Percentiles rank a stretch among this genome's conserved stretches.
Evolutionary conservation across 164 flowering plant species (phyloP).

Genomic region (Vitis rupestris): DNA sequence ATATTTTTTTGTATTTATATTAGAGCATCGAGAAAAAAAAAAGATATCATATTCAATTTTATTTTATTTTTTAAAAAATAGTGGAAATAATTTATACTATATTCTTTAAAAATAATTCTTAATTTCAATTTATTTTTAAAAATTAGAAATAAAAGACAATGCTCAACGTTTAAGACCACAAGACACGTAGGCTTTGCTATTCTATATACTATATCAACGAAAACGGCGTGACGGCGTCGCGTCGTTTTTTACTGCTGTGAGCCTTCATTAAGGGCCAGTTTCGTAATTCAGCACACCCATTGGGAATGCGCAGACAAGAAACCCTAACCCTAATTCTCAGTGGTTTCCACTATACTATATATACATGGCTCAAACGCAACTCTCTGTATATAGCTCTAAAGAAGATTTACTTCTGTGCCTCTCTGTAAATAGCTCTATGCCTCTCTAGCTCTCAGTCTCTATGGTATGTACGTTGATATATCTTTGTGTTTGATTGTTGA

Average conservation of each 20-base stretch:
- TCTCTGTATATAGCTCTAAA: neutral
- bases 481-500: neutral
- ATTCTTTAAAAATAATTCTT: no score
- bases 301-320: neutral
- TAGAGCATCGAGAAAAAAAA: no score
- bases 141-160: no score
- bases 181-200: no score
- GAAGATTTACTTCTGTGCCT: no score
- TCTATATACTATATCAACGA: no score
- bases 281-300: neutral
- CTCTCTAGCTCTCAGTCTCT: neutral
- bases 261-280: neutral
- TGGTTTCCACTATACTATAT: slow-evolving; percentile 3
- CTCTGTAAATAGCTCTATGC: neutral
- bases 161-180: no score
- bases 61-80: no score
- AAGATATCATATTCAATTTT: no score
- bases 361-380: neutral
- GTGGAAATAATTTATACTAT: no score
- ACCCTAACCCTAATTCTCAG: slow-evolving; percentile 23
- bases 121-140: no score
- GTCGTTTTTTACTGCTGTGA: neutral
- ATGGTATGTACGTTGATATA: neutral
- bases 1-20: no score
- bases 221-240: neutral